phyloP scores from a whole-genome alignment of 2,329 filamentous ascomycete genomes.

The Coniella lustricola region DNA sequence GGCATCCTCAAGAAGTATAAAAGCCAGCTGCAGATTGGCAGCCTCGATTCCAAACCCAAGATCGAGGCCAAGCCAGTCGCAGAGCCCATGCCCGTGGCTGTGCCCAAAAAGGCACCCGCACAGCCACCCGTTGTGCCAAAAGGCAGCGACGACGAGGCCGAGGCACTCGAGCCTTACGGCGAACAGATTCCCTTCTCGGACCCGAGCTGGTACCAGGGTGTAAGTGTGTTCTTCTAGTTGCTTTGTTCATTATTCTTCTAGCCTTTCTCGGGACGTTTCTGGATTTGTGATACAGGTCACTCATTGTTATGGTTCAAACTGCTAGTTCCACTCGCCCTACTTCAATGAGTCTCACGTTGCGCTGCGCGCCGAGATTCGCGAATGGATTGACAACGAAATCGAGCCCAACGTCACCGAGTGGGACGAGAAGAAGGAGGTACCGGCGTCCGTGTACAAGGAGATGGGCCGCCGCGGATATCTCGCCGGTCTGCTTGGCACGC shows the following conservation, averaged over 20 bases:
- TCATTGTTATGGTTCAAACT: neutral
- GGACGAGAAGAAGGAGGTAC: constrained; percentile 92
- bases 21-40: constrained; percentile 71
- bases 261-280: neutral
- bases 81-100: constrained; percentile 45
- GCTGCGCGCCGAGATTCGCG: constrained; percentile 80
- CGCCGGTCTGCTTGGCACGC: constrained; percentile 78
- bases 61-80: constrained; percentile 44
- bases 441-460: constrained; percentile 84
- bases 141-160: constrained; percentile 42
- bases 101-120: constrained; percentile 33
- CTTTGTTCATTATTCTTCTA: too few species aligned
- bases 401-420: constrained; percentile 91
- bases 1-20: constrained; percentile 82
- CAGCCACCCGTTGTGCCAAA: constrained; percentile 24
- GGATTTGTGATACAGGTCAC: neutral
- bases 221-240: constrained; percentile 38
- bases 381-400: constrained; percentile 85
- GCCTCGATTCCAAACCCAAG: constrained; percentile 77
- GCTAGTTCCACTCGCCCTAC: constrained; percentile 91
- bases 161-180: constrained; percentile 78
- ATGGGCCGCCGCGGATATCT: constrained; percentile 92
- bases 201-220: constrained; percentile 89
- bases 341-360: constrained; percentile 91
- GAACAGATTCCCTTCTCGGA: constrained; percentile 86